A percentile compares a stretch with the other conserved stretches of the same genome.
phyloP scores from a whole-genome alignment of 2,329 filamentous ascomycete species.

The Mycosphaerella sp. region DNA sequence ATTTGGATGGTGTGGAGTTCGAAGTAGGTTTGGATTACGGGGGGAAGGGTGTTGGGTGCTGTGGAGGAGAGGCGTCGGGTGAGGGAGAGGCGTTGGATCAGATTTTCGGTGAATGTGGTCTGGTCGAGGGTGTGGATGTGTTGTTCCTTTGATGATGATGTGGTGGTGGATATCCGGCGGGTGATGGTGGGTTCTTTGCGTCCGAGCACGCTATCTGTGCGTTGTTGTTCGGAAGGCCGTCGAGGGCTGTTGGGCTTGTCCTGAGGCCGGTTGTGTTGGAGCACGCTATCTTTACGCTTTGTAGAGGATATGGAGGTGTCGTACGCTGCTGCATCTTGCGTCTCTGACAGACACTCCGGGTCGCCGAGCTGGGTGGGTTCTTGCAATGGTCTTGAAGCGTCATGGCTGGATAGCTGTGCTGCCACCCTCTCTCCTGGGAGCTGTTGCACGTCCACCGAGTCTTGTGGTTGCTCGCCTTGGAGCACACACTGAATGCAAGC shows the following conservation, averaged over 20 bases:
- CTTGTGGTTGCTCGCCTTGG: too few species aligned
- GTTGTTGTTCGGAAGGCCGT: too few species aligned
- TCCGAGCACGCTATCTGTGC: too few species aligned
- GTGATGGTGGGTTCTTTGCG: neutral
- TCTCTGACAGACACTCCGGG: slow-evolving; percentile 76
- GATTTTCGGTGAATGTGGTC: slow-evolving; percentile 9
- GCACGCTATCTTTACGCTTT: neutral
- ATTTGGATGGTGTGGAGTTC: slow-evolving; percentile 6
- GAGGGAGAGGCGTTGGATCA: slow-evolving; percentile 11
- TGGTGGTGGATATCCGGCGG: neutral
- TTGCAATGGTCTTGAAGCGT: slow-evolving; percentile 25
- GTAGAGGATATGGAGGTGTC: slow-evolving; percentile 31
- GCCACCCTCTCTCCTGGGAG: neutral
- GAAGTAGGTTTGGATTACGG: slow-evolving; percentile 10
- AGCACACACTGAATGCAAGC: too few species aligned
- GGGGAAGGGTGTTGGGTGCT: slow-evolving; percentile 5
- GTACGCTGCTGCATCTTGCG: slow-evolving; percentile 62
- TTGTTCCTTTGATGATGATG: neutral
- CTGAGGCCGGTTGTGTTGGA: neutral
- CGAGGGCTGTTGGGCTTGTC: too few species aligned
- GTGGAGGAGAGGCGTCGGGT: slow-evolving; percentile 6
- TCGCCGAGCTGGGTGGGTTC: slow-evolving; percentile 70
- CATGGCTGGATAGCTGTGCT: neutral
- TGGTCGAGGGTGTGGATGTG: slow-evolving; percentile 3
- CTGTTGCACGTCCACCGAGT: too few species aligned